Conservation (phyloP, 169 alveolate genomes). For the Plasmodium vivax region DNA sequence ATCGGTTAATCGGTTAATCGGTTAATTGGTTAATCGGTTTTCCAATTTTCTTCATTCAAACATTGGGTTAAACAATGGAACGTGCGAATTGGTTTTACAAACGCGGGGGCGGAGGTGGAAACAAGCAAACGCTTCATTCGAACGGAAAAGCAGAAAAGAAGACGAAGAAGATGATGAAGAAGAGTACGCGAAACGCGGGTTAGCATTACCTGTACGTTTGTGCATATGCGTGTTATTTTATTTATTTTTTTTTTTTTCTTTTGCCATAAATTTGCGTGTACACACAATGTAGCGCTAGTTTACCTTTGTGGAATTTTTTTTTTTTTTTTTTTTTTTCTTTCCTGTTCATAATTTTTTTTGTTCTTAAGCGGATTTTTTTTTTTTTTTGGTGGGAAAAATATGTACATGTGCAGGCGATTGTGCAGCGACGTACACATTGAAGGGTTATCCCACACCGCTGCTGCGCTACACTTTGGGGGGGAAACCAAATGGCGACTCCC, state of each 20-base stretch:
- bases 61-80: background rate
- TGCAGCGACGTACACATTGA: background rate
- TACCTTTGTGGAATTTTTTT: background rate
- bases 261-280: constrained; percentile 31
- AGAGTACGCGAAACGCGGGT: background rate
- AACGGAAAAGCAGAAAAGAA: background rate
- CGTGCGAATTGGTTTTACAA: background rate
- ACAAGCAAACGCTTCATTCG: background rate
- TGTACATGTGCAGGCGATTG: background rate
- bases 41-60: background rate
- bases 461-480: background rate
- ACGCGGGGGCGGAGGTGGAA: background rate
- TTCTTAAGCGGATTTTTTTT: background rate
- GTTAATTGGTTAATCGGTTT: background rate
- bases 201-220: background rate
- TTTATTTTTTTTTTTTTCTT: background rate
- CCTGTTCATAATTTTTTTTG: background rate
- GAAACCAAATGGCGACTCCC: background rate
- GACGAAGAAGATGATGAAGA: background rate
- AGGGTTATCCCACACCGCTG: background rate
- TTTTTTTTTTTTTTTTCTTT: background rate
- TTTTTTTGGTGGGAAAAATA: background rate
- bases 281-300: constrained; percentile 56
- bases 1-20: too few relatives aligned
- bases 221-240: background rate